phyloP scores from a whole-genome alignment of 169 alveolate species.

The Cryptosporidium muris region DNA sequence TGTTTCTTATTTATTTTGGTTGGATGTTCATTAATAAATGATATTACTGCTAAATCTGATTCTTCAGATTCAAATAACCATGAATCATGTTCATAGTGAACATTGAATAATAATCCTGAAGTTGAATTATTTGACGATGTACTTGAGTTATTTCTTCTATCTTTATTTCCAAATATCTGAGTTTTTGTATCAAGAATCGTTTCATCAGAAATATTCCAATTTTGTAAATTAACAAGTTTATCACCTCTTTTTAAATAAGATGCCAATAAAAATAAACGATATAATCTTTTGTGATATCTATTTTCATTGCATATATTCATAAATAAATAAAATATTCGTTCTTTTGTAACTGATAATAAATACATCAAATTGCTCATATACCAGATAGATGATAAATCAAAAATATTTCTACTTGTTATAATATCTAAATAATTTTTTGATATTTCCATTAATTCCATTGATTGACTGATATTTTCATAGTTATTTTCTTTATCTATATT shows the following conservation, averaged over 20 bases:
- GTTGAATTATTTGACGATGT: background rate
- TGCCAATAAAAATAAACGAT: conserved; percentile 45
- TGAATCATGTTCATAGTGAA: conserved; percentile 50
- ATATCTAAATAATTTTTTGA: background rate
- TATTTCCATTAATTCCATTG: background rate
- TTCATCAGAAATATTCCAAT: conserved; percentile 14
- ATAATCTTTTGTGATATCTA: conserved; percentile 56
- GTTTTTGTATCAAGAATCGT: background rate
- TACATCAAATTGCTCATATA: conserved; percentile 15
- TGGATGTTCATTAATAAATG: conserved; percentile 66
- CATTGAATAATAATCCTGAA: conserved; percentile 62
- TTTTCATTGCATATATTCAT: conserved; percentile 43
- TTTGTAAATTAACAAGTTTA: conserved; percentile 39
- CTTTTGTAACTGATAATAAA: conserved; percentile 33
- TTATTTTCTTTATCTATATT: background rate
- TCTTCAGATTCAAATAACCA: conserved; percentile 69
- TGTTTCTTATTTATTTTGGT: conserved; percentile 37
- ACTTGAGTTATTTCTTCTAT: background rate
- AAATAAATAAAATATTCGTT: conserved; percentile 56
- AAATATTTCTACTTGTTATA: conserved; percentile 23
- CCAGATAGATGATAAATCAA: conserved; percentile 38
- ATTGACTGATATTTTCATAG: background rate
- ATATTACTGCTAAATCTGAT: conserved; percentile 51
- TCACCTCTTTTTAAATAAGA: conserved; percentile 71
- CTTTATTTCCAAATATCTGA: too few species aligned